Evolutionary conservation across 352 stramenopile species (phyloP).

Genomic region (Phytophthora nicotianae): DNA sequence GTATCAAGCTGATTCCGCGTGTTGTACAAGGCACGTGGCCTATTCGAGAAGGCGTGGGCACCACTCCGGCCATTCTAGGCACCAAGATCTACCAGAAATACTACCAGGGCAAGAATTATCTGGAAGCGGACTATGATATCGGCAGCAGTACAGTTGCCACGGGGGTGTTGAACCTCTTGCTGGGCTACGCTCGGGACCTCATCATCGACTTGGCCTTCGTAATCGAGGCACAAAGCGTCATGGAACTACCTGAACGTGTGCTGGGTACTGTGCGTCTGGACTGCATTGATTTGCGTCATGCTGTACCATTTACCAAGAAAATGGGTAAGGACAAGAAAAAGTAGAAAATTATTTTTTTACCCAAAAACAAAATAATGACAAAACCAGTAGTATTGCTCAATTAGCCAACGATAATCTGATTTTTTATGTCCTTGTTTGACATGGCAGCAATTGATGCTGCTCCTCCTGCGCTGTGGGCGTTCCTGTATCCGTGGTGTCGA

Average conservation of each 20-base stretch:
- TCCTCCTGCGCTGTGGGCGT: constrained; percentile 31
- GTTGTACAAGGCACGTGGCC: constrained; percentile 91
- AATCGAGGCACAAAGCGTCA: constrained; percentile 68
- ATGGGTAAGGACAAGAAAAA: constrained; percentile 37
- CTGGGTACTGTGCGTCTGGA: constrained; percentile 73
- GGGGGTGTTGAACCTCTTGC: constrained; percentile 71
- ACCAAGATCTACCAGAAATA: constrained; percentile 90
- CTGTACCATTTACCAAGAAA: constrained; percentile 47
- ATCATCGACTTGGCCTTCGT: constrained; percentile 87
- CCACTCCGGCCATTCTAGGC: constrained; percentile 89
- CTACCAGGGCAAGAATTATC: constrained; percentile 64
- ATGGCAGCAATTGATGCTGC: constrained; percentile 25
- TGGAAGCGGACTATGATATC: constrained; percentile 86
- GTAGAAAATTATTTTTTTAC: constrained; percentile 14
- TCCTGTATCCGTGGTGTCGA: constrained; percentile 36
- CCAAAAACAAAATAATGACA: constrained; percentile 2
- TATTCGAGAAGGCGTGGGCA: constrained; percentile 86
- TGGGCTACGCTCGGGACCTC: constrained; percentile 68
- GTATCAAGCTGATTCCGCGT: constrained; percentile 91
- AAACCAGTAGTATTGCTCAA: constrained; percentile 6
- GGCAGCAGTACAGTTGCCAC: constrained; percentile 73
- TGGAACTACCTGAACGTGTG: constrained; percentile 80
- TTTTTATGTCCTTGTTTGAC: constrained; percentile 6
- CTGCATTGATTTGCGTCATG: constrained; percentile 64
- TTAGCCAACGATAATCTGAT: constrained; percentile 6